These are phyloP conservation scores for Saussurea involucrata DNA, from an alignment of 129 eudicot species.

Conservation along the genomic window DNA sequence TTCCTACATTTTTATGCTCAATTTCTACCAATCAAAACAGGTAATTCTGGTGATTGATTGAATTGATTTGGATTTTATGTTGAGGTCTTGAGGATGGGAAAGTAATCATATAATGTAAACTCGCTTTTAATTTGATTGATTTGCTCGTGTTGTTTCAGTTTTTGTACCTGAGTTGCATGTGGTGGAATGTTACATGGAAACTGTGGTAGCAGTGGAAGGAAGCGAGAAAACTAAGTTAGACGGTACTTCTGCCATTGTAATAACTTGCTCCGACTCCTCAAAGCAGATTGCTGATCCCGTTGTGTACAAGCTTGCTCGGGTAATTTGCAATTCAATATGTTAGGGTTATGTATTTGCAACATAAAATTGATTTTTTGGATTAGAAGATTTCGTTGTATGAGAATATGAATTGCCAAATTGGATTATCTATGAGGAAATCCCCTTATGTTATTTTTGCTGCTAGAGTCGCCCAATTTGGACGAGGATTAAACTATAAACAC, in stretches of 20 bases:
- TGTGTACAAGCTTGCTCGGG: constrained; percentile 96
- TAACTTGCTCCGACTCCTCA: constrained; percentile 22
- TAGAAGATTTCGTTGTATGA: neutral
- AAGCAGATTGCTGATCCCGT: constrained; percentile 71
- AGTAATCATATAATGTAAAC: constrained; percentile 3
- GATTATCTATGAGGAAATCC: neutral
- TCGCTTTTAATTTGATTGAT: constrained; percentile 12
- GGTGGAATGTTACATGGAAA: constrained; percentile 68
- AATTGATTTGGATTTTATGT: constrained; percentile 6
- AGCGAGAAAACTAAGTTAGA: constrained; percentile 30
- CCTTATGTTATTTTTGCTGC: constrained; percentile 11
- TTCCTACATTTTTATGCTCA: neutral
- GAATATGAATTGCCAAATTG: constrained; percentile 8
- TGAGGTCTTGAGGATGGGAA: neutral
- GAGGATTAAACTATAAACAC: neutral
- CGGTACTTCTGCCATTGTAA: constrained; percentile 17
- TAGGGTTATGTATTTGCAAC: neutral
- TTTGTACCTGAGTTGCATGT: constrained; percentile 43
- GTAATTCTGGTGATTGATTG: neutral
- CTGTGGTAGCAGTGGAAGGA: constrained; percentile 52
- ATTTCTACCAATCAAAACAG: neutral
- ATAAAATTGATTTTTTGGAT: neutral
- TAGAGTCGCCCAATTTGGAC: neutral
- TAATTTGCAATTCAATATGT: constrained; percentile 24
- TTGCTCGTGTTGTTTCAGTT: constrained; percentile 28